Base-by-base conservation (phyloP, 257 asterid genomes). In the Prunella vulgaris region DNA sequence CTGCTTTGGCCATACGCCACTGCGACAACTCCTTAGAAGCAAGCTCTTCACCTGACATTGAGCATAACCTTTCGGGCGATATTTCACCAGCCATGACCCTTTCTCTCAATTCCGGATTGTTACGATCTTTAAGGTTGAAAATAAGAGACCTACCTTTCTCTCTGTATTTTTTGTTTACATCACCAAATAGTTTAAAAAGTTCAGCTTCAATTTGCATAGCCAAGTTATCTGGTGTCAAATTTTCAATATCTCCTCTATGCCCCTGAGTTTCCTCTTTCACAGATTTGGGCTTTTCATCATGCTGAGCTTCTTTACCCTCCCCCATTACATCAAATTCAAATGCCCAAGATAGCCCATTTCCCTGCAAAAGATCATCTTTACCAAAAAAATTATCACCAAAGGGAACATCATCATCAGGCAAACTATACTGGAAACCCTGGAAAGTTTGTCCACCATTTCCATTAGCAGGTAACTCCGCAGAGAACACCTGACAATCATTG, bases 341-440 rank as follows among this genome's bases (percentile, higher is more conserved):
- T 14, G 95, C 99, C 99, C 99, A 94, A 51, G 98, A 87, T 71
- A 94, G 98, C 69, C 97, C 99, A 78, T 94, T 89, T 33, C 99
- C 99, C 82, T 87, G 98, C 84, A 94, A 78, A 44, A 94, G 99
- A 53, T 94, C 99, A 63, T 94, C 99, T 76, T 89, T 91, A 58
- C 71, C 87, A 59, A 89, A 94, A 75, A 94, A 88, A 76, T 72
- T 87, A 75, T 91, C 89, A 12, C 90, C 82, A 76, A 87, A 91
- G 5, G 95, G 53, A 56, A 76, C 84, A 61, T 87, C 96, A 5
- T 82, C 97, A 71, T 84, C 95, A 10, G 89, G 89, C 66, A 94
- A 84, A 76, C 70, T 63, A 62, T 80, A 87, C 64, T 81, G 87
- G 64, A 83, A 80, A 52, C 85, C 93, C 42, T 66, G 80, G 66